Conservation (phyloP, 768 basidiomycete species). For the Neoboletus brunneissimus region DNA sequence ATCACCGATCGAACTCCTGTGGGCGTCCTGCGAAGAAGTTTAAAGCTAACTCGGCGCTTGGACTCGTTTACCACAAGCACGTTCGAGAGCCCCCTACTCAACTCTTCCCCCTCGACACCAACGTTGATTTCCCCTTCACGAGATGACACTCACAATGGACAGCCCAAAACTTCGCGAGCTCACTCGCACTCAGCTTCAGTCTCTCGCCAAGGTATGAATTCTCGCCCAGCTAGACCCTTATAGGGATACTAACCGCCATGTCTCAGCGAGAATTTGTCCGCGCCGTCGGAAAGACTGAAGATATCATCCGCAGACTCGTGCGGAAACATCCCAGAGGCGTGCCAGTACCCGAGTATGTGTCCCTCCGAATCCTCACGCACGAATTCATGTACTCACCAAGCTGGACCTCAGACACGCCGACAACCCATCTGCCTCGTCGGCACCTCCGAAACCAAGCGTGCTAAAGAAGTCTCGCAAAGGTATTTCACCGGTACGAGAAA, state of each 20-base stretch:
- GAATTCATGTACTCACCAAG: background rate
- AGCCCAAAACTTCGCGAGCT: slow-evolving; percentile 21
- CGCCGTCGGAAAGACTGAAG: slow-evolving; percentile 28
- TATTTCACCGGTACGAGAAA: background rate
- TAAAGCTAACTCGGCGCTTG: background rate
- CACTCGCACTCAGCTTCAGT: slow-evolving; percentile 21
- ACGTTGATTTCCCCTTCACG: background rate
- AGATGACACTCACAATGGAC: slow-evolving; percentile 11
- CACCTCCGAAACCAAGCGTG: background rate
- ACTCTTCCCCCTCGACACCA: background rate
- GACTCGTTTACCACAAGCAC: background rate
- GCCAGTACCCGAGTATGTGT: slow-evolving; percentile 14
- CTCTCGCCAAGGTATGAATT: slow-evolving; percentile 24
- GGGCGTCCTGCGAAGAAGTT: background rate
- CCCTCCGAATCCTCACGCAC: background rate
- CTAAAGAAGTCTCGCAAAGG: background rate
- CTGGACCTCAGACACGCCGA: slow-evolving; percentile 1
- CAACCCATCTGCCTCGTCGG: slow-evolving; percentile 5
- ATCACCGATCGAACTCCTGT: background rate
- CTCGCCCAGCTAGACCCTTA: background rate
- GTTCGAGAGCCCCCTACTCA: background rate
- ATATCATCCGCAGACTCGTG: slow-evolving; percentile 26
- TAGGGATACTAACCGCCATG: background rate
- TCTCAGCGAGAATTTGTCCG: slow-evolving; percentile 25
- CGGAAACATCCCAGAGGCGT: slow-evolving; percentile 29